Evolutionary conservation across 768 basidiomycete genomes (phyloP), one percentile per base, ranked within the genome.

Genomic region (Coprinopsis cinerea): DNA sequence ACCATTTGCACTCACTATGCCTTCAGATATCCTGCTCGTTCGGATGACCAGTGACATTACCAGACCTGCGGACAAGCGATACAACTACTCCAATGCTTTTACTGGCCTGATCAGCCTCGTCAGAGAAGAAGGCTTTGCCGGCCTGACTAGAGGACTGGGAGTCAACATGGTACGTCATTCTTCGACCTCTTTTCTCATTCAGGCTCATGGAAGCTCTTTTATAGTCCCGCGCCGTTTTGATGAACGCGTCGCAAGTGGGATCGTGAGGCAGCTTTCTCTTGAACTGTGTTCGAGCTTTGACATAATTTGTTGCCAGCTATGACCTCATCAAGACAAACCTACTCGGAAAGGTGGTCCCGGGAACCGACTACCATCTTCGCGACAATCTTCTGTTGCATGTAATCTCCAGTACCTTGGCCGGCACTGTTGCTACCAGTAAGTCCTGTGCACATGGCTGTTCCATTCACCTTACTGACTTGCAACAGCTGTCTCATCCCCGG

Each of bases 11-110:
- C 17, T 54, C 13, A 24, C 52, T 22, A 41, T 42, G 3, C 30
- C n/a, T n/a, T 28, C 53, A 78, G 88, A 90, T 62, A 82, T 90
- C 47, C 57, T 89, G 5, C 69, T 91, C 36, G 83, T 90, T 13
- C 74, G 92, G 47, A 95, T 95, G 92, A 91, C 90, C 22, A 92
- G 87, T 56, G 92, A 95, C 64, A 76, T 79, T 5, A 72, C 84
- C 24, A 80, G 87, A 55, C 82, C 86, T 15, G 79, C 82, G 22
- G 83, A 85, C 52, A 76, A 83, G 56, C 75, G 82, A 48, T 90
- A 87, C 59, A 77, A 81, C 40, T 95, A 95, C 64, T 71, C 76
- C 18, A 90, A 93, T 62, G 89, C 81, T n/a, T 54, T 92, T 15
- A 72, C 75, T 42, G 92, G 92, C 6, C 67, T 94, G n/a, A 54